Base-by-base conservation (phyloP, 192 early-diverging fungal species). In the Obelidium mucronatum region DNA sequence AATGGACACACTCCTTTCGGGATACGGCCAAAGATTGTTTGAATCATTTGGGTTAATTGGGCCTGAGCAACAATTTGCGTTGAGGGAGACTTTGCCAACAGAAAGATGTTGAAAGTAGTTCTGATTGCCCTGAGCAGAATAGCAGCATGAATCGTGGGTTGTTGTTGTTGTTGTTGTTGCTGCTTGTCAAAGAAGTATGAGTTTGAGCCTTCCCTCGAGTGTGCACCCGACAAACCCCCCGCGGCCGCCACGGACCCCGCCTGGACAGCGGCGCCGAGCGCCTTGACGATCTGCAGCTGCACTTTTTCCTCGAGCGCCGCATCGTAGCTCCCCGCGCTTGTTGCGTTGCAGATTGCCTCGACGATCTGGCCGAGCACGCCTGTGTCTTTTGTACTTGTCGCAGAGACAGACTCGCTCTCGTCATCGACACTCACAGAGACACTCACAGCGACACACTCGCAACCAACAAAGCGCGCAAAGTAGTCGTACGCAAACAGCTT, bases 271-370 rank as follows among this genome's bases (percentile, higher is more conserved):
- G 93, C 92, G 54, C 92, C 83, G 42, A 97, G 81, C 0, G 96
- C 96, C 83, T 96, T 95, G 63, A 96, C 89, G 1, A 97, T 91
- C 75, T 97, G 96, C 73, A 96, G 68, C 75, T 96, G 94, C 28
- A 97, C 89, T 67, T 89, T 92, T n/a, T 96, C 94, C 53, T 92
- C 92, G 0, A 92, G 92, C 36, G 85, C 75, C 70, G 93, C 92
- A 63, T 92, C 92, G 42, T 85, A 84, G 1, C 28, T 26, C n/a
- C 73, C 60, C 42, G 87, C 87, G 26, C 67, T 44, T 77, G 92
- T 91, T 56, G 92, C 89, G 56, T 93, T 85, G 66, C 92, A 93
- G 37, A 96, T 91, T 48, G 88, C 86, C 55, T 89, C 88, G 17
- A 96, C 90, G 15, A 93, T 89, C n/a, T 81, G 79, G n/a, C 89